Evolutionary conservation across 495 filamentous ascomycete genomes (phyloP), one percentile per base, ranked within the genome.

Genomic region (Thermothielavioides terrestris): DNA sequence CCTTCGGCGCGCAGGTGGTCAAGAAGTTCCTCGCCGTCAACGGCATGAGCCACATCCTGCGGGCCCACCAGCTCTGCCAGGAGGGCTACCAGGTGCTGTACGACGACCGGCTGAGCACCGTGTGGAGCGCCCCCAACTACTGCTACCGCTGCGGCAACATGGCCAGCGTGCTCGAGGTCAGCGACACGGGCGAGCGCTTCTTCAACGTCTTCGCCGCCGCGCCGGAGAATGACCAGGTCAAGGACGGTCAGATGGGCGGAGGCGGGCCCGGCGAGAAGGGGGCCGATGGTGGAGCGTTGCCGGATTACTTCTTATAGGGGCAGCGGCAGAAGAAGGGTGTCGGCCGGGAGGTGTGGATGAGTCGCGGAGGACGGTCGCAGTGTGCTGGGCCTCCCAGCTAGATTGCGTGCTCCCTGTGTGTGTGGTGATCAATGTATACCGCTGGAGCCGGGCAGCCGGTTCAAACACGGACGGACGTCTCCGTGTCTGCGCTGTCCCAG

Each of bases 181-280:
- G 87, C 62, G 88, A 95, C 64, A 80, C 81, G 11, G 92, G 91
- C 14, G 88, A 95, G 68, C 73, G 89, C 46, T 92, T 82, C 59
- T 98, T 96, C 68, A 98, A 98, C 65, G 88, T 97, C 11, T 98
- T 98, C 64, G 88, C 92, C 41, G 94, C 92, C 6, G 88, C 91
- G 17, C 92, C 92, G 14, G 94, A 97, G 67, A 97, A 98, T 55
- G 91, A 94, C 64, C 72, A 82, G 53, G 86, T 94, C 62, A 85
- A 92, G 50, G 88, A 95, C 60, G 77, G 83, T 58, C 84, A 87
- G 61, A 82, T 87, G 51, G 66, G 21, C 22, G 44, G 66, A 6
- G 57, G 55, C 3, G 72, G 75, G n/a, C n/a, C n/a, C 32, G 58
- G 50, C 42, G 45, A 57, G 11, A 76, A 77, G 64, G 49, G 65